Base-by-base conservation (phyloP, 169 alveolate genomes). In the Plasmodium sp. region DNA sequence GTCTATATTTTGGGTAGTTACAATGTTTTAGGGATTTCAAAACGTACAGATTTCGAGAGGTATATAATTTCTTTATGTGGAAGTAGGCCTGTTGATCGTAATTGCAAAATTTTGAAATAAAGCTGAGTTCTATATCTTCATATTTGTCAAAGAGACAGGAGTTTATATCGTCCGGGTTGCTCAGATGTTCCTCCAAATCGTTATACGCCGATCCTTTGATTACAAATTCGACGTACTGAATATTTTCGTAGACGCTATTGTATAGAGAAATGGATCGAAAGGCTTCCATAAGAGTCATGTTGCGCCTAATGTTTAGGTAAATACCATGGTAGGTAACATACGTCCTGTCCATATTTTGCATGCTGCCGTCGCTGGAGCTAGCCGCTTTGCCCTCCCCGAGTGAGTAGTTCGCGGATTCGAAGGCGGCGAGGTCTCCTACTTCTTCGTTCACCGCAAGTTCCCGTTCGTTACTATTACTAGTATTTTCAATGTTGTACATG, bases 141-240 rank as follows among this genome's bases (percentile, higher is more conserved):
- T 82, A 33, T 36, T 16, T 9, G 14, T 22, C 6, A 91, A 91
- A 91, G 18, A 91, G 62, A 27, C 95, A 91, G 18, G 92, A 39
- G 31, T 34, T 81, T 14, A 48, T 48, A 18, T 72, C 62, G 5
- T 81, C 71, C 45, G 67, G 3, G 33, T 91, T 58, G 75, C 18
- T 71, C 74, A 91, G n/a, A 31, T 91, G 79, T 36, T 91, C 95
- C 31, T 91, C 85, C 56, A 91, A n/a, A 71, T 91, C 54, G 33
- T 72, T 90, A 43, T 54, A 39, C 16, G 34, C 34, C 34, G 80
- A 58, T 43, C 58, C 75, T 91, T 71, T 91, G 2, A 91, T 58
- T 71, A 91, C 34, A 81, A 91, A 91, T 54, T 91, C 92, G 10
- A 91, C 72, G 72, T 81, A 91, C n/a, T 81, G 33, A 2, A 72